Base-by-base conservation (phyloP, 1,139 yeast species). In the Yamadazyma jaroonii region DNA sequence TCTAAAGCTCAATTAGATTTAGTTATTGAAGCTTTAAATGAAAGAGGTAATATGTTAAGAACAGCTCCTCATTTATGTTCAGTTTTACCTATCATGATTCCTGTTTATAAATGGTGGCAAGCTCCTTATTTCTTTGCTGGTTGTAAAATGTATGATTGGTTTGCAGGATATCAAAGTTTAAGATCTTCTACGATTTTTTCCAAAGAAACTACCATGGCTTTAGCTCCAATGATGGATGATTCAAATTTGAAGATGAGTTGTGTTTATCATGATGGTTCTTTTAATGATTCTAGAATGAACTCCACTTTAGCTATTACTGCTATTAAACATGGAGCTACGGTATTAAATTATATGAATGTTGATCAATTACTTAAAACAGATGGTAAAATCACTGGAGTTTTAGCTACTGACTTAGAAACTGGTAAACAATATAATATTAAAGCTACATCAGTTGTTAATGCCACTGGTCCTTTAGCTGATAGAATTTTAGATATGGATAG, bases 51-150 rank as follows among this genome's bases (percentile, higher is more conserved):
- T 53, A 84, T 90, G 75, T 67, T 90, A 53, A 79, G 86, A 57
- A 88, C 94, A 48, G 97, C 97, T 31, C 97, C 97, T 36, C 97
- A 90, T 61, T 76, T 90, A 52, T 81, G 92, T 47, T 72, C 85
- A 43, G 81, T 92, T 38, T 74, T 90, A 52, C 97, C 97, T 30
- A 90, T 90, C 52, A 81, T 89, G 86, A 88, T 90, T 53, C 97
- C 97, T 15, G 90, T 89, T 45, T 90, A 90, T 72, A 82, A 81
- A 57, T 87, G 89, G 80, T 90, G 97, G 97, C 95, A 89, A 68
- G 79, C 88, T 42, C 97, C 97, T 37, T 90, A 90, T 69, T 89
- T 85, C 69, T 90, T 86, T 69, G 81, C 79, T 34, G 97, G 97
- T 44, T 86, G 94, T 57, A 86, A 89, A 64, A 74, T 85, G 78